Conservation (phyloP, 192 early-diverging fungal species). For the Podila minutissima region DNA sequence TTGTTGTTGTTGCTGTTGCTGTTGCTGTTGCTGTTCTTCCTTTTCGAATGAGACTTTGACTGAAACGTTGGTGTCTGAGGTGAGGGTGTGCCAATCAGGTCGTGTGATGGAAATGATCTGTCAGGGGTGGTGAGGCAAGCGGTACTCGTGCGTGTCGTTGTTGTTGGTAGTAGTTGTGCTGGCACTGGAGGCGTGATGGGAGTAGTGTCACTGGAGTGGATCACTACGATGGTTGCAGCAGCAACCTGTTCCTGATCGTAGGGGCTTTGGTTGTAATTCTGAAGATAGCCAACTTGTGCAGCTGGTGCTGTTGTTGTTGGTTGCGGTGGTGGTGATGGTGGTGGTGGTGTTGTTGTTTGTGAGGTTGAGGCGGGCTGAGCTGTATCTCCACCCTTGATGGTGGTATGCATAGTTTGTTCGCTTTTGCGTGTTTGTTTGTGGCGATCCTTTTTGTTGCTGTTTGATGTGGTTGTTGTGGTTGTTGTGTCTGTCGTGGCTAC, state of each 20-base stretch:
- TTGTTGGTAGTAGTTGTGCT: not conserved
- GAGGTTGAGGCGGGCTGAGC: too few relatives aligned
- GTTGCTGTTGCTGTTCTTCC: not conserved
- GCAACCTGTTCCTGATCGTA: not conserved
- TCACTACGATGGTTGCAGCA: not conserved
- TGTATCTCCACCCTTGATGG: too few relatives aligned
- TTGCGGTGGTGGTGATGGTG: too few relatives aligned
- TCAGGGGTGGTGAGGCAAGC: conserved; percentile 1
- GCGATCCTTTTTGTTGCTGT: too few relatives aligned
- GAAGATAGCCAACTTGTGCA: too few relatives aligned
- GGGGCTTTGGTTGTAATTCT: not conserved
- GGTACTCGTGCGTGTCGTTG: not conserved
- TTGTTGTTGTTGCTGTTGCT: not conserved
- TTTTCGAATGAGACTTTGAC: too few relatives aligned
- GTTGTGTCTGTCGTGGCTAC: too few relatives aligned
- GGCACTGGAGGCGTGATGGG: not conserved
- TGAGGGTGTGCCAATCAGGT: not conserved
- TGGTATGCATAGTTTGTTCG: too few relatives aligned
- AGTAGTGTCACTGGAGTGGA: not conserved
- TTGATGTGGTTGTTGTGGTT: too few relatives aligned
- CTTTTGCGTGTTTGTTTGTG: too few relatives aligned
- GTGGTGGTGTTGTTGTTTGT: too few relatives aligned
- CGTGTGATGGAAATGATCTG: not conserved
- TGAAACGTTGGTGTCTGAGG: not conserved
- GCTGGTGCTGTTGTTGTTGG: too few relatives aligned